Conservation (phyloP, 2,329 filamentous ascomycete species). For the Tolypocladium endophyticum region DNA sequence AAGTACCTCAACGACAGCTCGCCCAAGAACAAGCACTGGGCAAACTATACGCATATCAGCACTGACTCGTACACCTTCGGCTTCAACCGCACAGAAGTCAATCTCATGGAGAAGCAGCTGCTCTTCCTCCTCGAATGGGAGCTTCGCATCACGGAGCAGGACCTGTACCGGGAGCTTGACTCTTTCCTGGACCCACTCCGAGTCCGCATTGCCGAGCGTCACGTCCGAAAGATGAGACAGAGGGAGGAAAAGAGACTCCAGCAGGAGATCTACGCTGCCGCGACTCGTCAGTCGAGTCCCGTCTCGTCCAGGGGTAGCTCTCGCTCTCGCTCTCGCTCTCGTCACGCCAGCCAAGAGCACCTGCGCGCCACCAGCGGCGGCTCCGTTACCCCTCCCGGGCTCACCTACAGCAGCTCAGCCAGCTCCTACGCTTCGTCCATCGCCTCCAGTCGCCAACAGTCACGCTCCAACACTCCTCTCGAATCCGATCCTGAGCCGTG, state of each 20-base stretch:
- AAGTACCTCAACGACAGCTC: slow-evolving; percentile 99
- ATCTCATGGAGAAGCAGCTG: slow-evolving; percentile 98
- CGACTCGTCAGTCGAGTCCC: slow-evolving; percentile 32
- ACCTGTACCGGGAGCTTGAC: slow-evolving; percentile 81
- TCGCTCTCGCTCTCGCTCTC: slow-evolving; percentile 30
- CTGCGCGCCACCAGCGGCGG: slow-evolving; percentile 26
- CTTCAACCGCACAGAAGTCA: slow-evolving; percentile 91
- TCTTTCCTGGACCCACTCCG: slow-evolving; percentile 82
- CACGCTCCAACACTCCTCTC: slow-evolving; percentile 41
- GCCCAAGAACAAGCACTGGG: slow-evolving; percentile 99
- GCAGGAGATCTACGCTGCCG: slow-evolving; percentile 24
- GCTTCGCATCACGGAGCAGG: slow-evolving; percentile 70
- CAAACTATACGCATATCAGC: slow-evolving; percentile 75
- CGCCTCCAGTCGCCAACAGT: slow-evolving; percentile 36
- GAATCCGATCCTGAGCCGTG: slow-evolving; percentile 34
- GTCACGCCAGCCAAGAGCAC: slow-evolving; percentile 29
- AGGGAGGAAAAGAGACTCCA: slow-evolving; percentile 33
- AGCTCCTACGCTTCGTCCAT: slow-evolving; percentile 39
- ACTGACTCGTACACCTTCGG: slow-evolving; percentile 60
- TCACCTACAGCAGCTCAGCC: slow-evolving; percentile 37
- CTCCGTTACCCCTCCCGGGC: slow-evolving; percentile 33
- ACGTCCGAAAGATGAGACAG: slow-evolving; percentile 39
- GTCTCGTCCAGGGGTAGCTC: slow-evolving; percentile 34
- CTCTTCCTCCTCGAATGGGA: slow-evolving; percentile 94
- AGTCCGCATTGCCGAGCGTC: slow-evolving; percentile 39